Percentiles rank a stretch among this genome's conserved stretches.
These are phyloP conservation scores for Pisolithus orientalis DNA, from an alignment of 768 basidiomycete species.

Conservation along the genomic window DNA sequence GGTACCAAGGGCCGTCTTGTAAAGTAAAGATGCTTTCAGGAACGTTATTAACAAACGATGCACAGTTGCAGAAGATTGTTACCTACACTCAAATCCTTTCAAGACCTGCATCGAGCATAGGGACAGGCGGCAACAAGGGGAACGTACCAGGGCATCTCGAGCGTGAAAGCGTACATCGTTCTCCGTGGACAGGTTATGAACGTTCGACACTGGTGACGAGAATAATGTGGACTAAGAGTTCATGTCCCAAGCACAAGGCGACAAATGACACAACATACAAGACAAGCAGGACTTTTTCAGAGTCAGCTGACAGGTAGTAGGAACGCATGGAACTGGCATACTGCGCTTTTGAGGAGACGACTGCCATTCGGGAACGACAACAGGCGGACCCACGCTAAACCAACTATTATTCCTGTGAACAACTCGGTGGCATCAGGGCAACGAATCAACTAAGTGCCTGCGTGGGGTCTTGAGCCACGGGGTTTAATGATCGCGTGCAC, in stretches of 20 bases:
- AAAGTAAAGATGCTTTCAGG: no score
- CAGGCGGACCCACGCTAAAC: slow-evolving; percentile 5
- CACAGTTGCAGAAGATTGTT: no score
- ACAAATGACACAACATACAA: not conserved
- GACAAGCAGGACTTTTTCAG: not conserved
- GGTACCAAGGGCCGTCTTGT: not conserved
- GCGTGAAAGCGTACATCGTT: no score
- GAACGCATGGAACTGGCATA: slow-evolving; percentile 2
- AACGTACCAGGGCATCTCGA: no score
- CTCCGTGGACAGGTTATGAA: not conserved
- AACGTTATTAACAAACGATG: no score
- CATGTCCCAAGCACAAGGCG: not conserved
- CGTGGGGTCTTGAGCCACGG: no score
- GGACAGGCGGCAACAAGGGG: no score
- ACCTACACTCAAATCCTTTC: no score
- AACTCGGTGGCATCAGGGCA: not conserved
- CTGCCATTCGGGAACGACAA: slow-evolving; percentile 12
- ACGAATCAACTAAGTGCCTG: no score
- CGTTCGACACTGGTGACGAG: not conserved
- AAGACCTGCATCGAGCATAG: no score
- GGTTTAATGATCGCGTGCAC: no score
- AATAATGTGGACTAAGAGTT: not conserved
- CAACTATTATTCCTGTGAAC: slow-evolving; percentile 9
- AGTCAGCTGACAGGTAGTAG: not conserved
- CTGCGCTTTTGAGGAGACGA: slow-evolving; percentile 6